These are phyloP conservation scores for Vitis hybrid DNA, from an alignment of 177 flowering plant species.

Conservation along the genomic window DNA sequence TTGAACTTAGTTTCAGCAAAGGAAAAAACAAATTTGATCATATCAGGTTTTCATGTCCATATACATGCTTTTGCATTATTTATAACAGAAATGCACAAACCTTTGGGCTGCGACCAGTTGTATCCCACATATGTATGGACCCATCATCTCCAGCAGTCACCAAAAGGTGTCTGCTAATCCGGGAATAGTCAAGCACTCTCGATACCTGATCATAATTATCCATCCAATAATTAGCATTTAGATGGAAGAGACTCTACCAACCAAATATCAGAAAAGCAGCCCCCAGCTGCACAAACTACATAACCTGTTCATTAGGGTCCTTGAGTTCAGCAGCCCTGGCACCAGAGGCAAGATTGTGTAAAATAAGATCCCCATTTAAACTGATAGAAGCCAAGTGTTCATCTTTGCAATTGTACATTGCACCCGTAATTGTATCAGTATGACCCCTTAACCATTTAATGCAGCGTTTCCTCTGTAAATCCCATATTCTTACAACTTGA, in stretches of 20 bases:
- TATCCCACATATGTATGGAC: slow-evolving; percentile 90
- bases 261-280: slow-evolving; percentile 6
- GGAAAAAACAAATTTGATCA: too few species aligned
- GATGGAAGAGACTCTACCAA: not conserved
- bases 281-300: slow-evolving; percentile 15
- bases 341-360: slow-evolving; percentile 92
- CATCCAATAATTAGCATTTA: slow-evolving; percentile 29
- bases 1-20: too few species aligned
- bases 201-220: slow-evolving; percentile 63
- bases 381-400: slow-evolving; percentile 95
- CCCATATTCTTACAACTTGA: slow-evolving; percentile 95
- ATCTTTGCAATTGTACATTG: slow-evolving; percentile 91
- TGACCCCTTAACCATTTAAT: slow-evolving; percentile 94
- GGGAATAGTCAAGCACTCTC: slow-evolving; percentile 97
- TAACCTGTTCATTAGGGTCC: slow-evolving; percentile 93
- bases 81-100: slow-evolving; percentile 30
- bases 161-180: slow-evolving; percentile 86
- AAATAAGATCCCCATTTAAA: slow-evolving; percentile 82
- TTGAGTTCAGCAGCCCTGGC: slow-evolving; percentile 77
- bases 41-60: too few species aligned
- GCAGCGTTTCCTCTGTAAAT: slow-evolving; percentile 91
- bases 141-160: slow-evolving; percentile 99
- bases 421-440: slow-evolving; percentile 79
- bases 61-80: too few species aligned
- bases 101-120: slow-evolving; percentile 92